These are phyloP conservation scores for Diphasiastrum complanatum DNA, from an alignment of 83 land plant species.

Conservation along the genomic window DNA sequence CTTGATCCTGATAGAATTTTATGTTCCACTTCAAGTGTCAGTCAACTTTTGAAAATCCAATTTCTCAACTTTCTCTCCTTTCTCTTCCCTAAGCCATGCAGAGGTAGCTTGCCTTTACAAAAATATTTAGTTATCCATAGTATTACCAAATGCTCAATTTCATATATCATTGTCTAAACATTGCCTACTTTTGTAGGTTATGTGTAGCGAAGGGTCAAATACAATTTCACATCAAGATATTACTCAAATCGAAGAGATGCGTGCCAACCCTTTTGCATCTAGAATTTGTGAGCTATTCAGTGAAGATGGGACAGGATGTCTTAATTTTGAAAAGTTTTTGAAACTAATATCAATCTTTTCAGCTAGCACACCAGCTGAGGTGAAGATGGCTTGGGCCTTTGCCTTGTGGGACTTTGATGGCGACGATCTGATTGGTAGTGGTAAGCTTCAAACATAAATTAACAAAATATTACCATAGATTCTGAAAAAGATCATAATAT, in stretches of 20 bases:
- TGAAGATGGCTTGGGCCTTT: constrained; percentile 34
- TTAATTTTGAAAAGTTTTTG: constrained; percentile 30
- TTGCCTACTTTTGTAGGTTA: constrained; percentile 1
- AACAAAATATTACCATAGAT: neutral
- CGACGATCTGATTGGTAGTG: constrained; percentile 30
- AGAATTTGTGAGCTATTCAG: constrained; percentile 35
- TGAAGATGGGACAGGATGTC: constrained; percentile 31
- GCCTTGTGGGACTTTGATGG: constrained; percentile 46
- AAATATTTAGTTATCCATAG: no score
- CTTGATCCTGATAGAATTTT: no score
- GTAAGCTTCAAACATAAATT: constrained; percentile 5
- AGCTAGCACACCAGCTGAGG: constrained; percentile 20
- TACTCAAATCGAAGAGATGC: constrained; percentile 26
- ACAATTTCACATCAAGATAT: constrained; percentile 20
- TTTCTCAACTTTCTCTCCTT: no score
- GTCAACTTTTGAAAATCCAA: no score
- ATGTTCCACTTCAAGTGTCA: no score
- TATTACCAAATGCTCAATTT: no score
- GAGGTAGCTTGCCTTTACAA: no score
- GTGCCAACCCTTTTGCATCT: constrained; percentile 38
- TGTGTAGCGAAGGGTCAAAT: neutral
- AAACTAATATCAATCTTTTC: constrained; percentile 33
- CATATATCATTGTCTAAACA: no score
- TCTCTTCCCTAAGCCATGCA: no score
- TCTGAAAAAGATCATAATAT: no score